Evolutionary conservation across 2,329 filamentous ascomycete genomes (phyloP).

Genomic region (Kalmusia sp.): DNA sequence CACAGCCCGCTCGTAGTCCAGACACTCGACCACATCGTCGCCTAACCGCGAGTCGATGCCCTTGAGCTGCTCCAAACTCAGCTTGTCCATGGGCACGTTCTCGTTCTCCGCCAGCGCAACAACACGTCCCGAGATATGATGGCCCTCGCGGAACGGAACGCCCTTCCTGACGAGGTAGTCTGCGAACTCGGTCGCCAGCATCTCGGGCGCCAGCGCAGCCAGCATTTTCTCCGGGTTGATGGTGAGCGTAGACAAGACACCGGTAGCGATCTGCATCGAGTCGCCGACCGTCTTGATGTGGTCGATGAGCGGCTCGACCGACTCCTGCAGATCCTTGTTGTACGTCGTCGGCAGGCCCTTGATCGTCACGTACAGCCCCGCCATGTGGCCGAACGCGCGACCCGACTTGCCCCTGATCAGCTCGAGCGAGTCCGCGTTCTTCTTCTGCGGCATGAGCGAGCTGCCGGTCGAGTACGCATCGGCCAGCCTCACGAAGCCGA

Average conservation of each 20-base stretch:
- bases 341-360: constrained; percentile 82
- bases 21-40: constrained; percentile 72
- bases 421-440: constrained; percentile 78
- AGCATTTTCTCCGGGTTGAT: constrained; percentile 78
- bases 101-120: constrained; percentile 75
- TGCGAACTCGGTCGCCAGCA: constrained; percentile 77
- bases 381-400: constrained; percentile 80
- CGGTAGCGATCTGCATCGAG: constrained; percentile 82
- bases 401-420: constrained; percentile 80
- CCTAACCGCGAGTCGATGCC: constrained; percentile 73
- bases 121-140: constrained; percentile 76
- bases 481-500: constrained; percentile 76
- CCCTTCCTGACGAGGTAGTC: constrained; percentile 70
- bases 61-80: constrained; percentile 71
- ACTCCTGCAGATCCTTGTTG: constrained; percentile 93
- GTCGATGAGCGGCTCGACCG: constrained; percentile 84
- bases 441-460: constrained; percentile 83
- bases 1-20: constrained; percentile 84
- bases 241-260: constrained; percentile 76
- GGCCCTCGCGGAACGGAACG: constrained; percentile 80
- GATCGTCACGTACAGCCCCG: constrained; percentile 78
- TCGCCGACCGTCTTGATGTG: constrained; percentile 81
- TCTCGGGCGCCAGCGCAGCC: constrained; percentile 79
- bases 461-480: constrained; percentile 83
- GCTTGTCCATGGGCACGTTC: constrained; percentile 72